Conservation (phyloP, 805 yeast genomes). For the Ascoidea asiatica region DNA sequence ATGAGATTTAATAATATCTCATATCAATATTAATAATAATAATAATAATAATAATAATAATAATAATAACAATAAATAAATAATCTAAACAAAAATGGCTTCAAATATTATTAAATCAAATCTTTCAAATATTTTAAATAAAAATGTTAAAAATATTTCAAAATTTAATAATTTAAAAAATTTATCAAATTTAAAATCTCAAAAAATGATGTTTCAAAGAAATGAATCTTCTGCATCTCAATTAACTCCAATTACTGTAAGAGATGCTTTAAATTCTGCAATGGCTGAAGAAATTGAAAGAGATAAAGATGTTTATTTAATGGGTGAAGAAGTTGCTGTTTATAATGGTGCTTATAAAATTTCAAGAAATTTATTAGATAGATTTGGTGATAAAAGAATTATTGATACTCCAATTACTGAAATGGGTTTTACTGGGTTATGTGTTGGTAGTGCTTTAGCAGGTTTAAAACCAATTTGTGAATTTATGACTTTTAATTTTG, state of each 20-base stretch:
- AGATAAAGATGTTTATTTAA: conserved; percentile 84
- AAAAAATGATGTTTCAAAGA: conserved; percentile 7
- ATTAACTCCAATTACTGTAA: conserved; percentile 67
- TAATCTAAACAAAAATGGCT: too few relatives aligned
- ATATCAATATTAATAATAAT: too few relatives aligned
- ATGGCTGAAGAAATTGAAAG: conserved; percentile 96
- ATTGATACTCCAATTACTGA: conserved; percentile 98
- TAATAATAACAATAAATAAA: too few relatives aligned
- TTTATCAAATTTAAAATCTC: conserved; percentile 5
- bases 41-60: too few relatives aligned
- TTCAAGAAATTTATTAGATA: conserved; percentile 87
- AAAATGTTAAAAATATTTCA: conserved; percentile 42
- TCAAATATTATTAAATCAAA: neutral
- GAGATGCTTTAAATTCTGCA: conserved; percentile 94
- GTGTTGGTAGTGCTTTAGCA: conserved; percentile 92
- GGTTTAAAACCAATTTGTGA: conserved; percentile 96
- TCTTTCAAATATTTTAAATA: neutral
- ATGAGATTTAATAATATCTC: too few relatives aligned
- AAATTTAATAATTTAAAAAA: conserved; percentile 30
- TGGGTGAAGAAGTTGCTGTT: conserved; percentile 99
- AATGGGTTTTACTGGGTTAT: conserved; percentile 95
- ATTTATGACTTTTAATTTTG: conserved; percentile 98
- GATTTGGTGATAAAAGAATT: conserved; percentile 88
- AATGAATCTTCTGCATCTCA: conserved; percentile 20
- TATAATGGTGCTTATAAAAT: conserved; percentile 99